Conservation (phyloP, 345 rosid species). For the Trapa incisa region DNA sequence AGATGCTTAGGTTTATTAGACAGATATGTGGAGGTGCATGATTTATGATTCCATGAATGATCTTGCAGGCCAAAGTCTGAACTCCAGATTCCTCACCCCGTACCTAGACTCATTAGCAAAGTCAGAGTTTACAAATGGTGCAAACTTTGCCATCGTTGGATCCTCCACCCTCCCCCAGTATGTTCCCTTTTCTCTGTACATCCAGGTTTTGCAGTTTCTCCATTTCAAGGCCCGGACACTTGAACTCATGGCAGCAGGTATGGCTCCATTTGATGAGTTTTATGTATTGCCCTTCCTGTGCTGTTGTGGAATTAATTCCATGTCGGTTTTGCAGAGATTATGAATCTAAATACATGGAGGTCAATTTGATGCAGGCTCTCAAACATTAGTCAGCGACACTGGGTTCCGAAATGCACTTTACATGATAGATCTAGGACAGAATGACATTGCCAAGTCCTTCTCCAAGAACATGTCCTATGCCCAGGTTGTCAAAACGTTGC, state of each 20-base stretch:
- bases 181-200: constrained; percentile 59
- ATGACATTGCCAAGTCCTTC: constrained; percentile 66
- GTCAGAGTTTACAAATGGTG: constrained; percentile 55
- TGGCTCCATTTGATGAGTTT: not conserved
- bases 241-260: constrained; percentile 43
- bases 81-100: constrained; percentile 49
- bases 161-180: constrained; percentile 69
- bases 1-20: not conserved
- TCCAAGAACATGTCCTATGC: constrained; percentile 41
- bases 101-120: constrained; percentile 59
- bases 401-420: constrained; percentile 62
- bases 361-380: constrained; percentile 24
- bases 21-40: not conserved
- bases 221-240: constrained; percentile 59
- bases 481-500: constrained; percentile 38
- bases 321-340: no score
- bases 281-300: not conserved
- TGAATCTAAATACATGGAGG: not conserved
- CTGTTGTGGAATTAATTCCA: not conserved
- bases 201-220: constrained; percentile 78
- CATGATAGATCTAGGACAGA: constrained; percentile 80
- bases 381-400: constrained; percentile 22
- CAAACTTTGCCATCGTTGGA: constrained; percentile 67
- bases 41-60: not conserved
- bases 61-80: constrained; percentile 71